A percentile compares a stretch with the other conserved stretches of the same genome.
These are phyloP conservation scores for Auriscalpium microsporum DNA, from an alignment of 768 basidiomycete genomes.

Conservation along the genomic window DNA sequence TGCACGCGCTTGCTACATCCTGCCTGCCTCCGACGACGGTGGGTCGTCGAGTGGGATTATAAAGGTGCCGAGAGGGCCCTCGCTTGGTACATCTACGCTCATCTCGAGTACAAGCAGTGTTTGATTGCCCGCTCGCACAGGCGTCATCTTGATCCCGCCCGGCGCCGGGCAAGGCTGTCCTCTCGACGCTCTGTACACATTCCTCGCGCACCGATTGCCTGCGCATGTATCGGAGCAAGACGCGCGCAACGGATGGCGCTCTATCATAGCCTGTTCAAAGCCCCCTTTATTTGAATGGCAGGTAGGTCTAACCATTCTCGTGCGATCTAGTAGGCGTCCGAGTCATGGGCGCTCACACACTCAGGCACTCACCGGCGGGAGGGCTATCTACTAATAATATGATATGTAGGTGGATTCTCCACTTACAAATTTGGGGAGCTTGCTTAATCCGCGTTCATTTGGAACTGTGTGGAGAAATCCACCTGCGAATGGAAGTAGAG, in stretches of 20 bases:
- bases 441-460: too few species aligned
- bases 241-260: slow-evolving; percentile 85
- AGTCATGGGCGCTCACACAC: too few species aligned
- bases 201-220: slow-evolving; percentile 78
- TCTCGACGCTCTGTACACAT: slow-evolving; percentile 61
- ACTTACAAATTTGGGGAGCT: too few species aligned
- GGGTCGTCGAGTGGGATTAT: slow-evolving; percentile 94
- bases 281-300: slow-evolving; percentile 89
- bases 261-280: too few species aligned
- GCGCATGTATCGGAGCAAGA: slow-evolving; percentile 54
- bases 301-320: slow-evolving; percentile 38
- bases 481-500: too few species aligned
- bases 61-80: slow-evolving; percentile 80
- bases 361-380: too few species aligned
- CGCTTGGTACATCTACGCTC: slow-evolving; percentile 47
- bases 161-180: slow-evolving; percentile 48
- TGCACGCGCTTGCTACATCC: slow-evolving; percentile 64
- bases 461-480: too few species aligned
- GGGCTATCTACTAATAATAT: too few species aligned
- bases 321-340: slow-evolving; percentile 23
- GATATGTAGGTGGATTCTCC: too few species aligned
- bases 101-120: not conserved
- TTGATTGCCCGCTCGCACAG: slow-evolving; percentile 27
- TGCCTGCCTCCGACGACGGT: slow-evolving; percentile 94
- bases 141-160: slow-evolving; percentile 82